Evolutionary conservation across 2,329 filamentous ascomycete genomes (phyloP).

Genomic region (Colletotrichum endophyticum): DNA sequence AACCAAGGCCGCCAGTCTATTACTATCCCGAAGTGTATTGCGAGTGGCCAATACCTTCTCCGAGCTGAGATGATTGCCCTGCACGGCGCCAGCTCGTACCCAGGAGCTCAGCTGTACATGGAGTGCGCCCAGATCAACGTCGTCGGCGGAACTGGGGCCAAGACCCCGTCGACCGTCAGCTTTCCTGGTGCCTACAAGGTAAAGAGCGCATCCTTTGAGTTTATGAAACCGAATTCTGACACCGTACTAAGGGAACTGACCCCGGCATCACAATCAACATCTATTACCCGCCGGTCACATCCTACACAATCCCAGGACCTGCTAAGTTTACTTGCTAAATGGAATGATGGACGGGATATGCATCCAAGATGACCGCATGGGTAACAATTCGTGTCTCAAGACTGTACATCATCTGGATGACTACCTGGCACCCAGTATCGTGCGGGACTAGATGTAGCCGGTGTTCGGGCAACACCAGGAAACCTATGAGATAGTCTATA

Average conservation of each 20-base stretch:
- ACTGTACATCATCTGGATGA: neutral
- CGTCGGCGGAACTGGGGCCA: constrained; percentile 35
- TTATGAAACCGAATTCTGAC: neutral
- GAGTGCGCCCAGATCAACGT: constrained; percentile 49
- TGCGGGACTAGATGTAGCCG: neutral
- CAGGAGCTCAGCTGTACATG: constrained; percentile 50
- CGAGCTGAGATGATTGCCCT: constrained; percentile 63
- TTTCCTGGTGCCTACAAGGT: constrained; percentile 43
- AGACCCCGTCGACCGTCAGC: constrained; percentile 35
- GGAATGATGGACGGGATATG: neutral
- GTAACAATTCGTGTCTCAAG: neutral
- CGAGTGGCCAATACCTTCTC: constrained; percentile 59
- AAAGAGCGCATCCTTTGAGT: neutral
- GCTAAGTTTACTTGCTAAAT: constrained; percentile 25
- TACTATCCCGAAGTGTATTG: constrained; percentile 53
- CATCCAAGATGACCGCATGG: neutral
- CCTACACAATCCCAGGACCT: constrained; percentile 30
- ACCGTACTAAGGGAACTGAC: constrained; percentile 26
- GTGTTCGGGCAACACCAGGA: rapidly evolving
- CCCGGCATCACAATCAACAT: constrained; percentile 42
- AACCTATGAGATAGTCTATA: neutral
- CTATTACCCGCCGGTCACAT: constrained; percentile 31
- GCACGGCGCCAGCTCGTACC: constrained; percentile 45
- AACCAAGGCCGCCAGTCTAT: constrained; percentile 52
- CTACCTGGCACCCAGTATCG: neutral